A percentile compares a stretch with the other conserved stretches of the same genome.
Evolutionary conservation across 352 stramenopile genomes (phyloP).

Genomic region (Phytophthora aleatoria): DNA sequence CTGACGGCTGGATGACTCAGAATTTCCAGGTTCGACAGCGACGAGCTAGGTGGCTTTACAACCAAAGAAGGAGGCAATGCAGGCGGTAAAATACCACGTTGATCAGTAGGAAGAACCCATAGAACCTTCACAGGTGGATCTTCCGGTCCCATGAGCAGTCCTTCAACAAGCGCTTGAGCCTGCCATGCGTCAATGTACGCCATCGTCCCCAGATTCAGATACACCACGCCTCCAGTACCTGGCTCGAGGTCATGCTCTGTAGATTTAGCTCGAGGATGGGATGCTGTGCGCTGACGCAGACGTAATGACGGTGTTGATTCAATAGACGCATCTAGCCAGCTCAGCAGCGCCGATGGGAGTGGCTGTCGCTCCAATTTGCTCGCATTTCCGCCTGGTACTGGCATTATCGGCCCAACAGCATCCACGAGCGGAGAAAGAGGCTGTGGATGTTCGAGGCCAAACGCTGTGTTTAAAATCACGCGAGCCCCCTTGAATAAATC

Average conservation of each 20-base stretch:
- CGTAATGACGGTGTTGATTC: constrained; percentile 22
- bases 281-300: constrained; percentile 33
- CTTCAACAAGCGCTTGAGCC: constrained; percentile 72
- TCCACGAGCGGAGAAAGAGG: constrained; percentile 79
- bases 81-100: constrained; percentile 62
- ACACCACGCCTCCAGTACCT: constrained; percentile 48
- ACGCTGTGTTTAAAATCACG: constrained; percentile 89
- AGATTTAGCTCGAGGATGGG: constrained; percentile 18
- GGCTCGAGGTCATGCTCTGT: constrained; percentile 22
- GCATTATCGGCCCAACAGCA: constrained; percentile 76
- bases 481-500: constrained; percentile 87
- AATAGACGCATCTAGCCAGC: constrained; percentile 47
- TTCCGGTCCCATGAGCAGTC: constrained; percentile 46
- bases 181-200: constrained; percentile 86
- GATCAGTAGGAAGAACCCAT: constrained; percentile 78
- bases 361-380: constrained; percentile 37
- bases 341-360: constrained; percentile 37
- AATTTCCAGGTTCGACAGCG: constrained; percentile 70
- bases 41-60: constrained; percentile 60
- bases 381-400: constrained; percentile 40
- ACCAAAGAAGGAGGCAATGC: constrained; percentile 62
- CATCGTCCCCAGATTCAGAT: constrained; percentile 80
- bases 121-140: constrained; percentile 66
- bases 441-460: constrained; percentile 83
- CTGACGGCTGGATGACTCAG: constrained; percentile 61